phyloP scores from a whole-genome alignment of 257 asterid genomes.

The Solanum rostratum region DNA sequence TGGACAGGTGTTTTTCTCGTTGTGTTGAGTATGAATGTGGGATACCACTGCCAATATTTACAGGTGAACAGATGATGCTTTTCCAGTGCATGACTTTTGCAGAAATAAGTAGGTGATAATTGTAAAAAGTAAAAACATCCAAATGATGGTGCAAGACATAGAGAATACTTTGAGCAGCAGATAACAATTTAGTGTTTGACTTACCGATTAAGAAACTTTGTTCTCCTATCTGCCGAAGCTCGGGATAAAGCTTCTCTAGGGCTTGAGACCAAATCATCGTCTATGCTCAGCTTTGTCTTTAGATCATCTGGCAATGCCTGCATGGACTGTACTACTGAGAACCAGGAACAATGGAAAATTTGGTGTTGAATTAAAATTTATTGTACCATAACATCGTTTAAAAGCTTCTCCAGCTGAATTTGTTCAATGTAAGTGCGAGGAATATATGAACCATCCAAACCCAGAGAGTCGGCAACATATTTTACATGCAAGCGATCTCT shows the following conservation, averaged over 20 bases:
- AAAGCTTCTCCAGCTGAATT: constrained; percentile 92
- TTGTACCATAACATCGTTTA: constrained; percentile 86
- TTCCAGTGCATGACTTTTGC: not conserved
- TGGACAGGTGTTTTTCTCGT: constrained; percentile 56
- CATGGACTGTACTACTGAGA: not conserved
- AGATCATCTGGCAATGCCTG: constrained; percentile 93
- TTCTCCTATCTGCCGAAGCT: constrained; percentile 93
- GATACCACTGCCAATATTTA: constrained; percentile 45
- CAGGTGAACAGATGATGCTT: not conserved
- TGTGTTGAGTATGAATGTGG: constrained; percentile 63
- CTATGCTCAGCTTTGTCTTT: constrained; percentile 90
- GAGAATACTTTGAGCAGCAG: not conserved
- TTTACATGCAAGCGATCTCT: constrained; percentile 74
- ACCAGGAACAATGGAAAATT: constrained; percentile 4
- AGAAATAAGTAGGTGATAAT: not conserved
- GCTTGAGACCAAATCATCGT: constrained; percentile 75
- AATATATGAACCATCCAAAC: constrained; percentile 82
- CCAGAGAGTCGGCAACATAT: constrained; percentile 64
- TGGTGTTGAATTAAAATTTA: not conserved
- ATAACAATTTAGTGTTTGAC: not conserved
- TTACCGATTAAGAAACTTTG: constrained; percentile 82
- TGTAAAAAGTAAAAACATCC: not conserved
- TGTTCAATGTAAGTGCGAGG: constrained; percentile 95
- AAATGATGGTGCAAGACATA: not conserved
- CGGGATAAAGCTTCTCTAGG: constrained; percentile 96